Conservation (phyloP, 2,329 filamentous ascomycete species). For the Alternaria brassicae region DNA sequence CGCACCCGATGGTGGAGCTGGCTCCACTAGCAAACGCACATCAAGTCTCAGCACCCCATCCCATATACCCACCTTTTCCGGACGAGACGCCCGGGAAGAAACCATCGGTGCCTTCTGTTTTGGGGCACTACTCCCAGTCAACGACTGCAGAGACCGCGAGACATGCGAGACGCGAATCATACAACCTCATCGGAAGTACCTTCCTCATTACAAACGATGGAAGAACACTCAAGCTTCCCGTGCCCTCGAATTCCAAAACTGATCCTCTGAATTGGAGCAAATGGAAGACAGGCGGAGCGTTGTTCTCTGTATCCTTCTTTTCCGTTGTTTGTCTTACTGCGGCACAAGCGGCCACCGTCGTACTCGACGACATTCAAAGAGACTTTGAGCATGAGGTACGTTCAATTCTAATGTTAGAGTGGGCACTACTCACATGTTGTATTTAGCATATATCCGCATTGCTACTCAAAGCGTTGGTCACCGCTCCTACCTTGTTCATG, state of each 20-base stretch:
- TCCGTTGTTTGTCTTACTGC: conserved; percentile 24
- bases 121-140: neutral
- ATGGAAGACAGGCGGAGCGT: conserved; percentile 30
- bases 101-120: neutral
- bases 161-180: conserved; percentile 34
- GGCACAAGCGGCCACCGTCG: conserved; percentile 28
- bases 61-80: conserved; percentile 7
- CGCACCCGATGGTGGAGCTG: conserved; percentile 26
- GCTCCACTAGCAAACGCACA: conserved; percentile 20
- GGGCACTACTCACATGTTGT: neutral
- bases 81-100: conserved; percentile 1
- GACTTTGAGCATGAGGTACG: conserved; percentile 27
- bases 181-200: conserved; percentile 32
- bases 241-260: conserved; percentile 32
- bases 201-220: conserved; percentile 36
- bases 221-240: conserved; percentile 30
- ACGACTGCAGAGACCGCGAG: neutral
- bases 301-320: conserved; percentile 25
- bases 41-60: conserved; percentile 20
- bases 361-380: conserved; percentile 18
- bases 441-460: conserved; percentile 18
- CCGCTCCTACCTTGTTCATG: conserved; percentile 44
- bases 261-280: conserved; percentile 37
- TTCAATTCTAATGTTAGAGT: neutral
- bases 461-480: conserved; percentile 34